Conservation (phyloP, 2,329 filamentous ascomycete species). For the Colletotrichum sp. region DNA sequence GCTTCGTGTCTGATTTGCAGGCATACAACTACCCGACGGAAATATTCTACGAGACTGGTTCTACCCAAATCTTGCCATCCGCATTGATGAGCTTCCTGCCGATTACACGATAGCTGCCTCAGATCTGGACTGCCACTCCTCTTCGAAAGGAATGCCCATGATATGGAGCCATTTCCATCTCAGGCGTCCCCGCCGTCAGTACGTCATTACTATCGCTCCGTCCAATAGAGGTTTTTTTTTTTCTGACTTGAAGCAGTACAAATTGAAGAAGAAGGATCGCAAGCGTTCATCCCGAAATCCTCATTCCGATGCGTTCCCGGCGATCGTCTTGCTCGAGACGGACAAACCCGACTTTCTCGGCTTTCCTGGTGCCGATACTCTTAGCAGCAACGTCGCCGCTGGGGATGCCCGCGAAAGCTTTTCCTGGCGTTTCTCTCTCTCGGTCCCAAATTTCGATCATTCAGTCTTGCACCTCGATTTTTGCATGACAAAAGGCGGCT, state of each 20-base stretch:
- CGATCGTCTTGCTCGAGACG: neutral
- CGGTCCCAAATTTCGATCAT: neutral
- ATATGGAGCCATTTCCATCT: neutral
- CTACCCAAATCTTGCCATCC: neutral
- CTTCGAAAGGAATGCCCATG: neutral
- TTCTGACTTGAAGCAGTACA: neutral
- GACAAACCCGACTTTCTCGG: neutral
- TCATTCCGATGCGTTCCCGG: neutral
- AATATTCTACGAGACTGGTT: neutral
- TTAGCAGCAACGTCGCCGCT: neutral
- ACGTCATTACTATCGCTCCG: neutral
- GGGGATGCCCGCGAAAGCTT: neutral
- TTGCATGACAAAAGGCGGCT: neutral
- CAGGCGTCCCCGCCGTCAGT: neutral
- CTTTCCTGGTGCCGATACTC: neutral
- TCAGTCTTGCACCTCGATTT: neutral
- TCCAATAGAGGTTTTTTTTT: neutral
- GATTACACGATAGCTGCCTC: neutral
- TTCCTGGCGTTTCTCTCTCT: neutral
- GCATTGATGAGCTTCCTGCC: neutral
- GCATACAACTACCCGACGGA: neutral
- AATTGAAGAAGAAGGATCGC: neutral
- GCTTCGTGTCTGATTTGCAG: neutral
- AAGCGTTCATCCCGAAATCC: neutral
- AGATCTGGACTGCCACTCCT: neutral